Base-by-base conservation (phyloP, 495 filamentous ascomycete genomes). In the Ramalina peruviana region DNA sequence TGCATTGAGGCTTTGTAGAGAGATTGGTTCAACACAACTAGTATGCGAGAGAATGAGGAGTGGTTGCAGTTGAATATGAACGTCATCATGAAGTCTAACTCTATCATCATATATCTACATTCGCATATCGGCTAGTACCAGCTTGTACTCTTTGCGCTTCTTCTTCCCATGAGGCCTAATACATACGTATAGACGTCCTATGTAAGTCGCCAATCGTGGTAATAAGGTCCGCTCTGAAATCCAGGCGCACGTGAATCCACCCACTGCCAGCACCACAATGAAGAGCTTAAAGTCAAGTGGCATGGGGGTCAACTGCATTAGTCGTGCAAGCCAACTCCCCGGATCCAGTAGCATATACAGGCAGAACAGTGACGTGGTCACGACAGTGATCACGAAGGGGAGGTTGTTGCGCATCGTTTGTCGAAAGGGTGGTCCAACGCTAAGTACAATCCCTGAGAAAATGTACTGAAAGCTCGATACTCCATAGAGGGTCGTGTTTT, bases 381-480 rank as follows among this genome's bases (percentile, higher is more conserved):
- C 55, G 50, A 96, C 82, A 0, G 87, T 88, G 23, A 79, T 71
- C 43, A 95, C 75, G 57, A 94, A 94, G 2, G 89, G 88, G 57
- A 79, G 73, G 63, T 97, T 99, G 40, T 80, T 69, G 20, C 68
- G 67, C 73, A 94, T 88, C 10, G 79, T 70, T 58, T 88, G 84
- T 44, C 93, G 72, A 65, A 93, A 99, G 9, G 93, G 93, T 16
- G 77, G 76, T 6, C 93, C 93, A 40, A 90, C 85, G 56, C 83
- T 95, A 13, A 97, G 72, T 13, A 97, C 83, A 49, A 96, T 72
- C 13, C 83, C 93, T 1, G 86, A 79, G 33, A 94, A 70, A 38
- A 92, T 89, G 65, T 99, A 99, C 64, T 97, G 89, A 60, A 85
- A 97, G 57, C 86, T 94, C 1, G 86, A 94, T 20, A 88, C 68